Percentiles rank a stretch among this genome's conserved stretches.
These are phyloP conservation scores for Pseudogymnoascus sp. DNA, from an alignment of 2,329 filamentous ascomycete genomes.

Conservation along the genomic window DNA sequence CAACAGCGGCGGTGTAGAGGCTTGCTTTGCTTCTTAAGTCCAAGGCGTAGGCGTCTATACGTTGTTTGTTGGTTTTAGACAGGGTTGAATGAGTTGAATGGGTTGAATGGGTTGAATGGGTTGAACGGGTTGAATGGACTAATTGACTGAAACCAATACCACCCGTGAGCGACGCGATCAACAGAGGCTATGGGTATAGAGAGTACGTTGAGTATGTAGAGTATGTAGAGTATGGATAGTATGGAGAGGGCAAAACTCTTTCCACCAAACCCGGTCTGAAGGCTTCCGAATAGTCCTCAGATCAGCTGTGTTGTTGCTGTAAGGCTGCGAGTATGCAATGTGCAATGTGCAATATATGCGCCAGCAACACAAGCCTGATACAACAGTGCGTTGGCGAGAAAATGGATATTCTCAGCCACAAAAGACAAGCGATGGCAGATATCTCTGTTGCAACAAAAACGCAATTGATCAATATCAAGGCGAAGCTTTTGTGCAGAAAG, in stretches of 20 bases:
- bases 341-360: not conserved
- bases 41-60: not conserved
- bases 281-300: not conserved
- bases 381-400: not conserved
- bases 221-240: not conserved
- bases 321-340: not conserved
- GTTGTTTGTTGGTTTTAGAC: not conserved
- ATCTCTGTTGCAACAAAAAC: not conserved
- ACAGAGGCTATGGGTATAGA: not conserved
- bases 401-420: constrained; percentile 1
- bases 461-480: not conserved
- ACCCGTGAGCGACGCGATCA: not conserved
- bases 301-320: not conserved
- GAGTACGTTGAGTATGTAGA: not conserved
- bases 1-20: not conserved
- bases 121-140: not conserved
- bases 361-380: constrained; percentile 4
- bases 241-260: not conserved
- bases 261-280: not conserved
- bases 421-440: not conserved
- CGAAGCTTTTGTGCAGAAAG: not conserved
- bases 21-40: not conserved
- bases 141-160: not conserved
- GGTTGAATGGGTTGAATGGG: not conserved
- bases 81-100: not conserved